These are phyloP conservation scores for Leccinum subrobustum DNA, from an alignment of 1,284 basidiomycete species.

Conservation along the genomic window DNA sequence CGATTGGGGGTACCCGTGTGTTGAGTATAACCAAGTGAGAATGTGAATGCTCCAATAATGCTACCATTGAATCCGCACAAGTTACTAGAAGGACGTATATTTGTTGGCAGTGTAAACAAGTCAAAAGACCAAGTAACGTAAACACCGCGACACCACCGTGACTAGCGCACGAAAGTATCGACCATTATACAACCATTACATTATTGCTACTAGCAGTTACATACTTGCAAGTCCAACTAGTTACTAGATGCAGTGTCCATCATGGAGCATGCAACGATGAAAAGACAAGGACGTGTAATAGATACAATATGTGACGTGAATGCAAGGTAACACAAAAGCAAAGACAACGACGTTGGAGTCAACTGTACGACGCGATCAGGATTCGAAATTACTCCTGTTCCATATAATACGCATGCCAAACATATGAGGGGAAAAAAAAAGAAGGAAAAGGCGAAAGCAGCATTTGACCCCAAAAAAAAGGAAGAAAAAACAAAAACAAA, in stretches of 20 bases:
- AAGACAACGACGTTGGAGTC: not conserved
- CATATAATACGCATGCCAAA: not conserved
- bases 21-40: not conserved
- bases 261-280: not conserved
- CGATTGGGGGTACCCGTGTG: not conserved
- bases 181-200: no score
- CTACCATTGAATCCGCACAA: no score
- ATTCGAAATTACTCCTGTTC: not conserved
- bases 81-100: not conserved
- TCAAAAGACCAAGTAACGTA: no score
- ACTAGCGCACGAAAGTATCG: no score
- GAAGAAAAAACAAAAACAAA: not conserved
- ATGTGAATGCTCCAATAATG: no score
- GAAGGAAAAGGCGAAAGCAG: not conserved
- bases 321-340: constrained; percentile 7
- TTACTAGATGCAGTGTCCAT: not conserved
- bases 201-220: not conserved
- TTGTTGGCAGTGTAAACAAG: no score
- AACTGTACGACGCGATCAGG: not conserved
- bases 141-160: no score
- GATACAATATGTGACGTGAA: constrained; percentile 14
- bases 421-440: not conserved
- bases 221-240: not conserved
- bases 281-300: not conserved
- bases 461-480: not conserved